Base-by-base conservation (phyloP, 1,284 basidiomycete species). In the Trametes polyzona region DNA sequence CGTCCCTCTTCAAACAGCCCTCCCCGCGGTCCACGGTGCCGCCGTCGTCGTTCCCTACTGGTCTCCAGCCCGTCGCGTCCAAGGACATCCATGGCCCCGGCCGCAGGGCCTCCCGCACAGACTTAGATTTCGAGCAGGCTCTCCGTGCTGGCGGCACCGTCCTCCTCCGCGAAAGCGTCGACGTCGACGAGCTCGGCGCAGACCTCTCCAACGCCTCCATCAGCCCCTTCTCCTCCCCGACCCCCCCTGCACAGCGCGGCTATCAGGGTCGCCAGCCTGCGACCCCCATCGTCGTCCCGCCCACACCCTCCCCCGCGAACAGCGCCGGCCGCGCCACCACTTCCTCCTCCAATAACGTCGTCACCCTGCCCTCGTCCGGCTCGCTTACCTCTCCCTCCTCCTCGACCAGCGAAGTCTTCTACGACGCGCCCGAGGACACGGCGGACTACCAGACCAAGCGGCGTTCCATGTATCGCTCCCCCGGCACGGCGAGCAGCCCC, bases 401-500 rank as follows among this genome's bases (percentile, higher is more conserved):
- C 21, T 73, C 76, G 49, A 70, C 74, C 26, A 72, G 78, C 63
- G 87, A 89, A 59, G 67, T 85, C 40, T 82, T 81, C 66, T 82
- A 80, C 73, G 87, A 90, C 71, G 77, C 80, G 32, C 61, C 58
- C 5, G 86, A 87, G 61, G 86, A 87, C 59, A 67, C 75, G 6
- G 86, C 75, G 4, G 86, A 87, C 64, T 78, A 82, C 64, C 83
- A 87, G 65, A 83, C 84, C 19, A 90, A 91, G 71, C 83, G 92
- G 39, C 82, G 92, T 50, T 92, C 90, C 62, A 84, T 95, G 76
- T 94, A 93, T 71, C 82, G 93, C 57, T 88, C 90, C n/a, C 79
- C 89, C 7, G 93, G 93, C 46, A 94, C 92, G 2, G 90, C 92
- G 23, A 92, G 90, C 65, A 93, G 90, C 65, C 93, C 94, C 23